phyloP scores from a whole-genome alignment of 1,284 basidiomycete genomes.

The Prillingera fragicola region DNA sequence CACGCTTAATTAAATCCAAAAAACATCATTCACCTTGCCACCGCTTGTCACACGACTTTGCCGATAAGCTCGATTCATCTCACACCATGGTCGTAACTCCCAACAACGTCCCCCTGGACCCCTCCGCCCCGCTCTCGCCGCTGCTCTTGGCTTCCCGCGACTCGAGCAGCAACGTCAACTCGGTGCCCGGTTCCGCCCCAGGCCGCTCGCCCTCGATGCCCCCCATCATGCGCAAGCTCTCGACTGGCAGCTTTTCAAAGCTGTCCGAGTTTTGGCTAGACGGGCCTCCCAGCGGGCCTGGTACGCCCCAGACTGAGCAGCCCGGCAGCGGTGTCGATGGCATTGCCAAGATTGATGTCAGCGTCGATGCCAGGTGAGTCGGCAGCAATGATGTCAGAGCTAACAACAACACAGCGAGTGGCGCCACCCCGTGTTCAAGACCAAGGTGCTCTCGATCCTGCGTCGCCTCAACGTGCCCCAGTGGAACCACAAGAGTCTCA shows the following conservation, averaged over 20 bases:
- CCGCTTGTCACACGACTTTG: not conserved
- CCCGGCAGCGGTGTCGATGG: conserved; percentile 54
- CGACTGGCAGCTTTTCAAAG: conserved; percentile 42
- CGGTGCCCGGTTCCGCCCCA: not conserved
- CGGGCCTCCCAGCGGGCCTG: conserved; percentile 11
- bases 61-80: too few species aligned
- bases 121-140: conserved; percentile 17
- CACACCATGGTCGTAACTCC: conserved; percentile 26
- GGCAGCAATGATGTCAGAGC: not conserved
- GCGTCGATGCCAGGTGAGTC: conserved; percentile 68
- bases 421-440: conserved; percentile 47
- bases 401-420: conserved; percentile 32
- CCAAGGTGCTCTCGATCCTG: conserved; percentile 40
- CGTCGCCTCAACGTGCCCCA: conserved; percentile 36
- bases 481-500: conserved; percentile 47
- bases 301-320: conserved; percentile 14
- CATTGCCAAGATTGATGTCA: conserved; percentile 58
- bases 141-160: conserved; percentile 8
- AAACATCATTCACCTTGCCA: not conserved
- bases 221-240: conserved; percentile 25
- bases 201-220: not conserved
- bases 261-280: conserved; percentile 44
- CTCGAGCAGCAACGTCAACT: too few species aligned
- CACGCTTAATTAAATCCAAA: not conserved
- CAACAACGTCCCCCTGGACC: conserved; percentile 13